These are phyloP conservation scores for Melanomma pulvis-pyrius DNA, from an alignment of 495 filamentous ascomycete species.

Conservation along the genomic window DNA sequence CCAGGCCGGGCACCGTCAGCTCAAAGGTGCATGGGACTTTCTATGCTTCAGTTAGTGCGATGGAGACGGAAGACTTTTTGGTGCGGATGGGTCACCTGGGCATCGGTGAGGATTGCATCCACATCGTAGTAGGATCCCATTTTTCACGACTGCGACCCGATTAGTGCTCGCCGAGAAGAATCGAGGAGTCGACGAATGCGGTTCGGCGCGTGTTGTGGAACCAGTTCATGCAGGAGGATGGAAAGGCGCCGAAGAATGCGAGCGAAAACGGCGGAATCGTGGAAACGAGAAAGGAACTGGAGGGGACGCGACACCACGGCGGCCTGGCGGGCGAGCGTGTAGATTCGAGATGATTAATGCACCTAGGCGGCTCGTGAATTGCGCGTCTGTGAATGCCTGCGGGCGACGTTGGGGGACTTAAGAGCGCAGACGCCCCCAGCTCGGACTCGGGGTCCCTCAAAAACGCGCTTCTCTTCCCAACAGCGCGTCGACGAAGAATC, in stretches of 20 bases:
- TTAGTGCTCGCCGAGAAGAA: not conserved
- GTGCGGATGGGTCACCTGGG: conserved; percentile 60
- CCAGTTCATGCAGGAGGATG: conserved; percentile 5
- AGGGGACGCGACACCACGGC: not conserved
- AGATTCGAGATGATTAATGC: not conserved
- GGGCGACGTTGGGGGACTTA: not conserved
- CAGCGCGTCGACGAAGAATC: not conserved
- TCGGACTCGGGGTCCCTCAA: not conserved
- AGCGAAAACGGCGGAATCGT: not conserved
- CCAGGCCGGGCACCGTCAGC: conserved; percentile 81
- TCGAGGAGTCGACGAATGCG: not conserved
- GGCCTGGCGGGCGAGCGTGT: not conserved
- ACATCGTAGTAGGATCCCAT: conserved; percentile 91
- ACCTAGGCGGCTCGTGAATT: conserved; percentile 16
- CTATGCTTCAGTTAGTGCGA: conserved; percentile 49
- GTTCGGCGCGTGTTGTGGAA: not conserved
- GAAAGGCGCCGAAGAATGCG: conserved; percentile 1
- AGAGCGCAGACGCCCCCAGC: conserved; percentile 1
- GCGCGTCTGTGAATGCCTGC: conserved; percentile 37
- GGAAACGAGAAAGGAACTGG: not conserved
- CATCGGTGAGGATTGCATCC: conserved; percentile 89
- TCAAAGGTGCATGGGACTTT: conserved; percentile 96
- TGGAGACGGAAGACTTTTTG: not conserved
- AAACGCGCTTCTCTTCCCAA: not conserved
- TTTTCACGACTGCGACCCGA: conserved; percentile 34